Evolutionary conservation across 257 asterid species (phyloP).

Genomic region (Solanum stenotomum): DNA sequence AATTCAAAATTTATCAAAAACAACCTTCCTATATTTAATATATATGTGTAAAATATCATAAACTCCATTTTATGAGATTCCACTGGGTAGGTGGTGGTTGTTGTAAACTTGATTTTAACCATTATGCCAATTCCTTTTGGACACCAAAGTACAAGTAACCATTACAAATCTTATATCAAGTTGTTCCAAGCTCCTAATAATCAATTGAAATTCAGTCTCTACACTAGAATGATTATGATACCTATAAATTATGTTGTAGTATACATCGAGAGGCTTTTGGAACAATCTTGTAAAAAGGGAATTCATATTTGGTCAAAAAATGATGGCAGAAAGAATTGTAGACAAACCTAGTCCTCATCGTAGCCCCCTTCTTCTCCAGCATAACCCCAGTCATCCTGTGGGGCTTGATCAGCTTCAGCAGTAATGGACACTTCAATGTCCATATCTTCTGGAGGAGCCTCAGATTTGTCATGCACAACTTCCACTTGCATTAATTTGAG

Average conservation of each 20-base stretch:
- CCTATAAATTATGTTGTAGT: background rate
- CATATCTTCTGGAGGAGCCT: slow-evolving; percentile 27
- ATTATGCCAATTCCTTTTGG: background rate
- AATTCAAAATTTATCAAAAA: too few species aligned
- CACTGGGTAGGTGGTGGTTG: too few species aligned
- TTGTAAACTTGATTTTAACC: background rate
- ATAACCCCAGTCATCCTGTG: slow-evolving; percentile 43
- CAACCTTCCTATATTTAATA: background rate
- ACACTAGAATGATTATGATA: background rate
- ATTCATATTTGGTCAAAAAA: background rate
- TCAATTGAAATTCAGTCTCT: background rate
- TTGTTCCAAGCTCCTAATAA: background rate
- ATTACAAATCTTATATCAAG: background rate
- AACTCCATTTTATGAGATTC: background rate
- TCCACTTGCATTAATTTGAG: slow-evolving; percentile 39
- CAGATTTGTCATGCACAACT: slow-evolving; percentile 7
- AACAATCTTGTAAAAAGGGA: background rate
- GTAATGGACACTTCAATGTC: slow-evolving; percentile 17
- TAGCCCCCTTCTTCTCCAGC: slow-evolving; percentile 44
- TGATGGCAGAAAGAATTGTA: background rate
- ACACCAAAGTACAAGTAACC: background rate
- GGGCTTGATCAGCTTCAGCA: slow-evolving; percentile 19
- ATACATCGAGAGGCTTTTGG: background rate
- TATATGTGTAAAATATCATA: background rate
- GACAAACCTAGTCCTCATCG: slow-evolving; percentile 41